Conservation (phyloP, 805 yeast genomes). For the Sporopachydermia quercuum region DNA sequence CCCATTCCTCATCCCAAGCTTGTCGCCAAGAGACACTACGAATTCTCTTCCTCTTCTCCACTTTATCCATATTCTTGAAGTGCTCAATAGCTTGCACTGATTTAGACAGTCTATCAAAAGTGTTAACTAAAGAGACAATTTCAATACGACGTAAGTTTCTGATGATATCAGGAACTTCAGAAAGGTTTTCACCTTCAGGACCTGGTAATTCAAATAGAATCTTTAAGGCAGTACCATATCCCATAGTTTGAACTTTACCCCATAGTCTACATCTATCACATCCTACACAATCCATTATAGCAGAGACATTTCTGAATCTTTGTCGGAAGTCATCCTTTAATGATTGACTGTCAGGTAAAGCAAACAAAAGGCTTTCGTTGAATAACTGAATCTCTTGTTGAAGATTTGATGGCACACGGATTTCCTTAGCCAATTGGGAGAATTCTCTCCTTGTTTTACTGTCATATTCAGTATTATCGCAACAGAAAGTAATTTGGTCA, state of each 20-base stretch:
- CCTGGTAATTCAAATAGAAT: slow-evolving; percentile 65
- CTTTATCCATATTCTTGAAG: slow-evolving; percentile 23
- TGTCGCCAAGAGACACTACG: slow-evolving; percentile 13
- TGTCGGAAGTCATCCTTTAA: slow-evolving; percentile 76
- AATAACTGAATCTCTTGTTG: slow-evolving; percentile 39
- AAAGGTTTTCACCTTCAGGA: slow-evolving; percentile 28
- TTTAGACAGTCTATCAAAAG: slow-evolving; percentile 83
- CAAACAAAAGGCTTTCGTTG: slow-evolving; percentile 31
- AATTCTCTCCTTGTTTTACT: slow-evolving; percentile 29
- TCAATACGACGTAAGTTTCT: slow-evolving; percentile 62
- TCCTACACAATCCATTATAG: slow-evolving; percentile 96
- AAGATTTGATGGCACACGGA: slow-evolving; percentile 17
- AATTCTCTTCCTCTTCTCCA: slow-evolving; percentile 7
- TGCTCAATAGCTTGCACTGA: slow-evolving; percentile 60
- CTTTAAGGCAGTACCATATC: slow-evolving; percentile 93
- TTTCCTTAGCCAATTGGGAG: slow-evolving; percentile 21
- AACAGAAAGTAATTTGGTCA: slow-evolving; percentile 35
- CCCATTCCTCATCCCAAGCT: slow-evolving; percentile 36
- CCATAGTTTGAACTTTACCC: slow-evolving; percentile 96
- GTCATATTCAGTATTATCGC: slow-evolving; percentile 24
- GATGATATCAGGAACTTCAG: slow-evolving; percentile 30
- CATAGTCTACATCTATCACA: slow-evolving; percentile 95
- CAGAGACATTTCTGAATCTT: slow-evolving; percentile 79
- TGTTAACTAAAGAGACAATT: slow-evolving; percentile 78
- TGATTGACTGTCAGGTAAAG: slow-evolving; percentile 26